A percentile compares a stretch with the other conserved stretches of the same genome.
Conservation (phyloP, 1,139 yeast genomes). For the Pneumocystis wakefieldiae region DNA sequence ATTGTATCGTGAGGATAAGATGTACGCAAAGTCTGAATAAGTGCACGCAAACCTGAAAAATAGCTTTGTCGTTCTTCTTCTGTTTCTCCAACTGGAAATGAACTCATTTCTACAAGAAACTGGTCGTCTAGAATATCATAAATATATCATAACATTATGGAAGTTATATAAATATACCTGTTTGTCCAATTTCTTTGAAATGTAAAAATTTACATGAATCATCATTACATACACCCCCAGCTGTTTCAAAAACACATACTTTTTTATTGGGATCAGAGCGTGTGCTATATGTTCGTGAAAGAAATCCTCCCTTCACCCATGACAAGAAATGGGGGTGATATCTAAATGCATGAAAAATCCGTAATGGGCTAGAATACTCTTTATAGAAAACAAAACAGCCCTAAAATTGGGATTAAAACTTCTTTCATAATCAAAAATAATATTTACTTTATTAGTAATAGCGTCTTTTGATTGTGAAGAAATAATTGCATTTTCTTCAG, state of each 20-base stretch:
- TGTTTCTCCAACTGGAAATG: neutral
- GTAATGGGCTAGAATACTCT: slow-evolving; percentile 6
- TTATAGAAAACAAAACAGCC: neutral
- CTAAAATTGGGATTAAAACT: neutral
- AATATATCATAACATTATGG: neutral
- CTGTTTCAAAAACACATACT: slow-evolving; percentile 10
- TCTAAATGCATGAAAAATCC: slow-evolving; percentile 7
- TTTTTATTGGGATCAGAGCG: slow-evolving; percentile 9
- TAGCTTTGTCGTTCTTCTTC: slow-evolving; percentile 2
- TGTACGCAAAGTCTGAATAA: neutral
- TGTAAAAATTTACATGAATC: slow-evolving; percentile 8
- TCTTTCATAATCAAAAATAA: neutral
- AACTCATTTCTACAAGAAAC: neutral
- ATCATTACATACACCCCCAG: slow-evolving; percentile 13
- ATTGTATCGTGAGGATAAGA: neutral
- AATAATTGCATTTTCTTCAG: neutral
- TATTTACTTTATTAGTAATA: neutral
- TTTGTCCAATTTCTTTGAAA: slow-evolving; percentile 5
- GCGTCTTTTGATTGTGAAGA: neutral
- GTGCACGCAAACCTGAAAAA: neutral
- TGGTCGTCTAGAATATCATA: neutral
- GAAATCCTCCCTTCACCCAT: slow-evolving; percentile 4
- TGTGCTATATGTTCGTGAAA: slow-evolving; percentile 11
- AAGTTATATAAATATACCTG: neutral
- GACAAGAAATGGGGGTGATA: slow-evolving; percentile 6